Evolutionary conservation across 1,284 basidiomycete genomes (phyloP).

Genomic region (Malassezia sympodialis): DNA sequence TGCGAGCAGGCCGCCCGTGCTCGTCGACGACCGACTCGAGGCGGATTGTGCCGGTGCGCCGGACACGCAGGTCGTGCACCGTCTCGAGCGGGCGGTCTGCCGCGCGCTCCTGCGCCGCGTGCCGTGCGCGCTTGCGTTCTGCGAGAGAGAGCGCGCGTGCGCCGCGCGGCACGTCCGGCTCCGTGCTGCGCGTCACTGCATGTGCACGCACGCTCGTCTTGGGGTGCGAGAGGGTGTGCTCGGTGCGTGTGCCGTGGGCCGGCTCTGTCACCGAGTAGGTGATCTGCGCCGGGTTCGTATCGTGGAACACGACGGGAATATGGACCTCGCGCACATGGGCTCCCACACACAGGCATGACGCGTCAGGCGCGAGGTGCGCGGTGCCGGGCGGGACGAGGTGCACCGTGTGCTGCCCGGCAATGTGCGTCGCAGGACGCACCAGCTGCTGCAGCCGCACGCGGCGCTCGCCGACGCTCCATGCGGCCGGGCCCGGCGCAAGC

Average conservation of each 20-base stretch:
- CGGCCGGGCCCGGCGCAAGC: constrained; percentile 4
- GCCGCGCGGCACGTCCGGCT: constrained; percentile 14
- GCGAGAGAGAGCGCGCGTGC: constrained; percentile 5
- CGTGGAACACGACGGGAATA: constrained; percentile 76
- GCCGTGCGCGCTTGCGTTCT: constrained; percentile 12
- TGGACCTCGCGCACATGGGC: constrained; percentile 56
- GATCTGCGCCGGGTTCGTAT: constrained; percentile 66
- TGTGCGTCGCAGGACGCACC: constrained; percentile 52
- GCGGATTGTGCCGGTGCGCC: constrained; percentile 28
- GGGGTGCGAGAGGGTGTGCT: constrained; percentile 56
- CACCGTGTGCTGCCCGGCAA: constrained; percentile 79
- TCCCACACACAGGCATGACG: constrained; percentile 57
- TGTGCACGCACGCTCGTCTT: not conserved
- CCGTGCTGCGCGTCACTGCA: not conserved
- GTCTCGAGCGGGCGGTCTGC: not conserved
- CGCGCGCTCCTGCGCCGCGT: constrained; percentile 2
- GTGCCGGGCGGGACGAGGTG: constrained; percentile 72
- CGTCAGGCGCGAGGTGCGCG: constrained; percentile 63
- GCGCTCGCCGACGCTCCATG: constrained; percentile 33
- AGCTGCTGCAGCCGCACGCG: constrained; percentile 49
- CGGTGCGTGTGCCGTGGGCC: constrained; percentile 51
- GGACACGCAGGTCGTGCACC: constrained; percentile 32
- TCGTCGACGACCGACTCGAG: constrained; percentile 41
- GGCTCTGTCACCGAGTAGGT: constrained; percentile 68
- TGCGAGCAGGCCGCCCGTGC: constrained; percentile 31